Evolutionary conservation across 768 basidiomycete species (phyloP), one percentile per base, ranked within the genome.

Genomic region (Tephrocybe rancida): DNA sequence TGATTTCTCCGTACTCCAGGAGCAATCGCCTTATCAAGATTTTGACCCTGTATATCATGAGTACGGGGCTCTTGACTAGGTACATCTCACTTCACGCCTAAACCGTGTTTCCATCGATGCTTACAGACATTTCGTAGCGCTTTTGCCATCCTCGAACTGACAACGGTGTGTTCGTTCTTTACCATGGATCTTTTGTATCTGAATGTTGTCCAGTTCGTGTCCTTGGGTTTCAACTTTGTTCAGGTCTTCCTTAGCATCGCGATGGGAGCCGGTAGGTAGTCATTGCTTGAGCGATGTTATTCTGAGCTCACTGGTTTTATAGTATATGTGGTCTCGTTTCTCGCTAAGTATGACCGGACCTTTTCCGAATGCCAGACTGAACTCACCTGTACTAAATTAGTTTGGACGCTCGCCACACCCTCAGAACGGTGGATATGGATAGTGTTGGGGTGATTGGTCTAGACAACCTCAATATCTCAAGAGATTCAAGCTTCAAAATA

Each of bases 251-350:
- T 16, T 24, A 48, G 25, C 14, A 3, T 38, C n/a, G 7, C n/a
- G 5, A n/a, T 48, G 47, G 35, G 47, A n/a, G 13, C 35, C n/a
- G 19, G 47, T 48, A n/a, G n/a, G n/a, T 10, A 22, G 21, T 35
- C 10, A n/a, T 48, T 18, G 25, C 13, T 18, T 25, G 5, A 27
- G 8, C 16, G 9, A 37, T 11, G 24, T 16, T 46, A 6, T 16
- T 26, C n/a, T n/a, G 6, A 10, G 25, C 14, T 48, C 29, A 46
- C 30, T 30, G 29, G 29, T 11, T 5, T 34, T 24, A 4, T 25
- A 48, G 35, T 22, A 4, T 48, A 48, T 38, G 16, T n/a, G 19
- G 35, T 48, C 14, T 48, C 47, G n/a, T 48, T 48, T 19, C 47
- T 48, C 18, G 47, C 47, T 1, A 48, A 48, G 47, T 48, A 25